These are phyloP conservation scores for Pestalotiopsis sp. DNA, from an alignment of 2,329 filamentous ascomycete genomes.

Conservation along the genomic window DNA sequence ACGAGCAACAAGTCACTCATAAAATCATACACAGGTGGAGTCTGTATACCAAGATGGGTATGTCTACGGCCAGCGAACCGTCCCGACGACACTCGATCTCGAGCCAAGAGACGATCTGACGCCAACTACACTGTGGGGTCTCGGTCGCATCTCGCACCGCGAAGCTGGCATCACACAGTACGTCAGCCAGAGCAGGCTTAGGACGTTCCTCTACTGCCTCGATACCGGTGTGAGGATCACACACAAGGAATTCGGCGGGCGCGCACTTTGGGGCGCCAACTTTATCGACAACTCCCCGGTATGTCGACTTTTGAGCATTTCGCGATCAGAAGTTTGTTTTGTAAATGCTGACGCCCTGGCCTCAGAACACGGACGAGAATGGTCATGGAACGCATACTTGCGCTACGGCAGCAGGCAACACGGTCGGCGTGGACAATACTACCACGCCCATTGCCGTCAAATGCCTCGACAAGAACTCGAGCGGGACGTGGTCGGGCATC, in stretches of 20 bases:
- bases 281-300: slow-evolving; percentile 25
- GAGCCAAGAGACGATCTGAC: slow-evolving; percentile 12
- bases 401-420: slow-evolving; percentile 26
- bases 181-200: slow-evolving; percentile 13
- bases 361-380: slow-evolving; percentile 25
- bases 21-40: slow-evolving; percentile 22
- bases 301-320: neutral
- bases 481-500: slow-evolving; percentile 21
- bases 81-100: neutral
- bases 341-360: neutral
- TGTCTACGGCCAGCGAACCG: slow-evolving; percentile 18
- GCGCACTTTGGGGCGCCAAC: slow-evolving; percentile 28
- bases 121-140: slow-evolving; percentile 23
- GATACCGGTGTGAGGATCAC: slow-evolving; percentile 29
- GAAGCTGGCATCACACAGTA: slow-evolving; percentile 20
- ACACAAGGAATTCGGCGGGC: slow-evolving; percentile 29
- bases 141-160: slow-evolving; percentile 30
- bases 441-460: slow-evolving; percentile 29
- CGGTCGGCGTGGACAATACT: slow-evolving; percentile 29
- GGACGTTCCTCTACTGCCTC: slow-evolving; percentile 27
- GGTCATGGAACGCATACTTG: slow-evolving; percentile 31
- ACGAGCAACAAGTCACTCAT: neutral
- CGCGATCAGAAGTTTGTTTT: neutral
- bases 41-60: slow-evolving; percentile 24
- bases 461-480: slow-evolving; percentile 22